These are phyloP conservation scores for Graphilbum fragrans DNA, from an alignment of 2,329 filamentous ascomycete species.

Conservation along the genomic window DNA sequence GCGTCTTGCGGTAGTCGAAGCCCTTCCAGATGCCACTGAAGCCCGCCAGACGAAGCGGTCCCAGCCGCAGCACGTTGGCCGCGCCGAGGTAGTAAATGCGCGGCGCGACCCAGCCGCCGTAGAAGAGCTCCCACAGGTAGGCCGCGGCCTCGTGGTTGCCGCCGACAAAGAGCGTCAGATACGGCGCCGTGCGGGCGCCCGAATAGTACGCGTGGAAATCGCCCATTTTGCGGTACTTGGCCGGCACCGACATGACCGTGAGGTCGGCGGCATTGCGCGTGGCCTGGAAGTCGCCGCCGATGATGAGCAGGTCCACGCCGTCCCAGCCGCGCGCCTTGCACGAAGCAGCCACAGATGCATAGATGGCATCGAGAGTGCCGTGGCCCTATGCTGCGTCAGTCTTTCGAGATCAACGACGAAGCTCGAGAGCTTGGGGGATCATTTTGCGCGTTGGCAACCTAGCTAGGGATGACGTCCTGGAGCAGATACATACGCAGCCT, in stretches of 20 bases:
- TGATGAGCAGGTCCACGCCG: slow-evolving; percentile 78
- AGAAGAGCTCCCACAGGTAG: slow-evolving; percentile 84
- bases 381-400: slow-evolving; percentile 54
- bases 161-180: slow-evolving; percentile 81
- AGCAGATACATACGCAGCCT: slow-evolving; percentile 46
- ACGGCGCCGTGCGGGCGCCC: slow-evolving; percentile 64
- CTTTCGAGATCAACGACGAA: not conserved
- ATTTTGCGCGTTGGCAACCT: not conserved
- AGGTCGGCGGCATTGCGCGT: slow-evolving; percentile 82
- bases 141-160: slow-evolving; percentile 94
- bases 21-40: slow-evolving; percentile 94
- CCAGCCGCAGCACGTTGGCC: slow-evolving; percentile 75
- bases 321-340: slow-evolving; percentile 65
- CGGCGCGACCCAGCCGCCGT: slow-evolving; percentile 92
- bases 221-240: slow-evolving; percentile 76
- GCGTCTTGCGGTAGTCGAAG: slow-evolving; percentile 71
- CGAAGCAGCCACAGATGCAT: slow-evolving; percentile 60
- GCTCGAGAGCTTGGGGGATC: not conserved
- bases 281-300: slow-evolving; percentile 83
- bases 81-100: slow-evolving; percentile 97
- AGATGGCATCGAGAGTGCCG: slow-evolving; percentile 84
- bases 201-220: slow-evolving; percentile 95
- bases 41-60: slow-evolving; percentile 76
- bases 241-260: slow-evolving; percentile 77
- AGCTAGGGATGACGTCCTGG: not conserved